A percentile compares a stretch with the other conserved stretches of the same genome.
These are phyloP conservation scores for Phytophthora sojae DNA, from an alignment of 352 stramenopile species.

Conservation along the genomic window DNA sequence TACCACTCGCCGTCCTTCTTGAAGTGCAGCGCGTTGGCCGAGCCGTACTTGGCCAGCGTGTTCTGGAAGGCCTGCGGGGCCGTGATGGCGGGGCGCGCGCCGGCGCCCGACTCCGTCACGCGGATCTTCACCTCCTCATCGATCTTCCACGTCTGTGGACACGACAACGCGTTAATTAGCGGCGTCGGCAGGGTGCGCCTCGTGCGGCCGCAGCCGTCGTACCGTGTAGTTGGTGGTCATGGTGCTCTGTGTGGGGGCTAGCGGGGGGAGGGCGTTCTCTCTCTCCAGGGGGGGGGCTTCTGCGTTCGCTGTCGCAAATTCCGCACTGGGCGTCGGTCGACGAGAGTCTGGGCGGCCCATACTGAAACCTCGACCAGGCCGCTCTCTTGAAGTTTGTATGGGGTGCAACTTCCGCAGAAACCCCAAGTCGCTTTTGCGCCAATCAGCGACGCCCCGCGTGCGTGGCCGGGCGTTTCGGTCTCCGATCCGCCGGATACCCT, in stretches of 20 bases:
- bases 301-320: constrained; percentile 51
- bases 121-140: constrained; percentile 86
- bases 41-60: constrained; percentile 61
- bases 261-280: not conserved
- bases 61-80: constrained; percentile 68
- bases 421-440: constrained; percentile 10
- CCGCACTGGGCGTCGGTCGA: constrained; percentile 40
- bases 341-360: constrained; percentile 7
- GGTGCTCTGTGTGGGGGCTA: constrained; percentile 1
- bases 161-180: constrained; percentile 9
- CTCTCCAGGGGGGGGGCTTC: constrained; percentile 14
- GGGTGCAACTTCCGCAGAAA: constrained; percentile 21
- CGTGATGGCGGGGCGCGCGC: constrained; percentile 53
- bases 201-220: constrained; percentile 7
- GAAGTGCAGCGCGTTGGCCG: constrained; percentile 66
- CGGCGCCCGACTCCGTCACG: constrained; percentile 60
- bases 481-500: constrained; percentile 7
- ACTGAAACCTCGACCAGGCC: constrained; percentile 22
- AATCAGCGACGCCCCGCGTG: constrained; percentile 16
- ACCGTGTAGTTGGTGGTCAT: constrained; percentile 55
- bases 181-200: not conserved
- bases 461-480: constrained; percentile 17
- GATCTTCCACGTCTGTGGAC: constrained; percentile 80
- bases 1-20: constrained; percentile 82
- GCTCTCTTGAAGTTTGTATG: constrained; percentile 34